These are phyloP conservation scores for Schwanniomyces sp. DNA, from an alignment of 805 yeast genomes.

Conservation along the genomic window DNA sequence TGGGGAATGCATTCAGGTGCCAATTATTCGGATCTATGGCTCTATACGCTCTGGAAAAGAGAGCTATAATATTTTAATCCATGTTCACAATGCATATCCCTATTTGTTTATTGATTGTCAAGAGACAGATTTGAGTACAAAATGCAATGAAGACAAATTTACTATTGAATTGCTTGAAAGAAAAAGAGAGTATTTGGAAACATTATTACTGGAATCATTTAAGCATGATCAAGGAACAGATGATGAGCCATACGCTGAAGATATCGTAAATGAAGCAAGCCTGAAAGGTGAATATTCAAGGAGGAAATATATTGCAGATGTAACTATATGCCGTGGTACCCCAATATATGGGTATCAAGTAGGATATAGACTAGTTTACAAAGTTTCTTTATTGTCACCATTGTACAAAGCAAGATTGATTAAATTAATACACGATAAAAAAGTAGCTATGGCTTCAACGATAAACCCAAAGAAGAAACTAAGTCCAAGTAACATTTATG, in stretches of 20 bases:
- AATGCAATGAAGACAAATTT: conserved; percentile 8
- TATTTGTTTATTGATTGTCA: conserved; percentile 69
- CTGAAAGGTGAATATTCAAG: neutral
- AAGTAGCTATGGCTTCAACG: conserved; percentile 3
- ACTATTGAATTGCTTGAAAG: conserved; percentile 1
- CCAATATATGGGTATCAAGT: conserved; percentile 84
- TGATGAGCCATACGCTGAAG: conserved; percentile 7
- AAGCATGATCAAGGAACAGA: conserved; percentile 15
- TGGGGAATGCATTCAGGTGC: conserved; percentile 51
- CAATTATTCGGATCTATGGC: conserved; percentile 79
- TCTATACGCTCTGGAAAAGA: conserved; percentile 56
- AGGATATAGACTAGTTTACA: conserved; percentile 64
- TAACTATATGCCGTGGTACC: conserved; percentile 66
- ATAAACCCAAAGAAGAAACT: conserved; percentile 1
- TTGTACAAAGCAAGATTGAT: conserved; percentile 54
- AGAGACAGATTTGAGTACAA: conserved; percentile 24
- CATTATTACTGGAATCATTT: conserved; percentile 38
- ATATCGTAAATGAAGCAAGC: neutral
- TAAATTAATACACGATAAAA: conserved; percentile 35
- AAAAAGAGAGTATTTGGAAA: conserved; percentile 47
- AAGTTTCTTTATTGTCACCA: conserved; percentile 68
- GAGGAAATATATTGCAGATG: conserved; percentile 53
- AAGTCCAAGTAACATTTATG: conserved; percentile 40
- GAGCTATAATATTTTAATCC: conserved; percentile 44
- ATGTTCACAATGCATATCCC: conserved; percentile 84